A percentile compares a stretch with the other conserved stretches of the same genome.
Conservation (phyloP, 495 filamentous ascomycete species). For the Podospora pseudopauciseta region DNA sequence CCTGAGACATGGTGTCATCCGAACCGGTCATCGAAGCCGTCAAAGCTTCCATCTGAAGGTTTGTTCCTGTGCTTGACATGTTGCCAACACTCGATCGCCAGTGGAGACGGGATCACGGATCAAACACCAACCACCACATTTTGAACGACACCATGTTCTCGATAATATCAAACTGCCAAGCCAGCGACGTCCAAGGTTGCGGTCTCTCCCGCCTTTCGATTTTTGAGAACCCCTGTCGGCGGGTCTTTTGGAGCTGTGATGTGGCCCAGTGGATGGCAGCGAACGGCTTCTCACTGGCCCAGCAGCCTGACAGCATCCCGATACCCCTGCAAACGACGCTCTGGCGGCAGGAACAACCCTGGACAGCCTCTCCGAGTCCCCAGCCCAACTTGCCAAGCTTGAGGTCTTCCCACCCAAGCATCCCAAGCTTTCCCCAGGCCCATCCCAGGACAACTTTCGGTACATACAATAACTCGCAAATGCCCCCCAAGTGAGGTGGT, state of each 20-base stretch:
- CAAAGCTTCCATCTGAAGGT: neutral
- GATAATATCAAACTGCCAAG: conserved; percentile 1
- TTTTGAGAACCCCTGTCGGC: conserved; percentile 11
- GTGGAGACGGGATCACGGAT: neutral
- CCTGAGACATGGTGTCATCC: neutral
- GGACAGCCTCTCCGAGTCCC: neutral
- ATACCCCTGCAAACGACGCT: conserved; percentile 8
- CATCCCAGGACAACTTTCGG: conserved; percentile 12
- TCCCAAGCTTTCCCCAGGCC: conserved; percentile 7
- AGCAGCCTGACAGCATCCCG: conserved; percentile 7
- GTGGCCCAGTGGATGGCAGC: conserved; percentile 1
- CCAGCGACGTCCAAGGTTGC: neutral
- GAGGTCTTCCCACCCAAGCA: conserved; percentile 21
- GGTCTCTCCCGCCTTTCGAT: conserved; percentile 21
- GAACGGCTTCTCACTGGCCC: neutral
- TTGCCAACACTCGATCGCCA: neutral
- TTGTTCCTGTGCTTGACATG: neutral
- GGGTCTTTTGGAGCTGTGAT: conserved; percentile 4
- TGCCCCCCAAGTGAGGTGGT: conserved; percentile 13
- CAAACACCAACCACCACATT: conserved; percentile 6
- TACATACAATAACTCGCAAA: conserved; percentile 15
- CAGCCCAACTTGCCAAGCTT: conserved; percentile 22
- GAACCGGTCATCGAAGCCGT: neutral
- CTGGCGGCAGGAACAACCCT: neutral
- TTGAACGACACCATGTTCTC: neutral